Conservation (phyloP, 2,329 filamentous ascomycete species). For the Penicillium sp. region DNA sequence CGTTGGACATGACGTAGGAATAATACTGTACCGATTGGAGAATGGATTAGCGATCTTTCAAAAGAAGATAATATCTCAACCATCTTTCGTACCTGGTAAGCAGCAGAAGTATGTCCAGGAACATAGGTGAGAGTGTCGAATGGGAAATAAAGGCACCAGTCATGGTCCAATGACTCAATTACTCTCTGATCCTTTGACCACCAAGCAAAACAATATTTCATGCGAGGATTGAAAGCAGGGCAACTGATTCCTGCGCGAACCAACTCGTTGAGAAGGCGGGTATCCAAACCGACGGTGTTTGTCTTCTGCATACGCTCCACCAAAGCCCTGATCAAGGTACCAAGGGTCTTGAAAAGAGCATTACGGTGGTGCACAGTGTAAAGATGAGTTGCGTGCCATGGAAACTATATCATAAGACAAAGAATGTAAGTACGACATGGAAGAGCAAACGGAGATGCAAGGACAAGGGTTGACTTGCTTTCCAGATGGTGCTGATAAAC, state of each 20-base stretch:
- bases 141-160: slow-evolving; percentile 31
- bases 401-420: slow-evolving; percentile 42
- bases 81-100: slow-evolving; percentile 29
- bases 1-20: slow-evolving; percentile 6
- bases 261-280: slow-evolving; percentile 41
- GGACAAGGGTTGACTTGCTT: slow-evolving; percentile 34
- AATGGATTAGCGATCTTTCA: slow-evolving; percentile 2
- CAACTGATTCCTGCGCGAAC: slow-evolving; percentile 44
- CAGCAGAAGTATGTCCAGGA: slow-evolving; percentile 20
- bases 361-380: slow-evolving; percentile 52
- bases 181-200: background rate
- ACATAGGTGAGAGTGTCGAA: slow-evolving; percentile 40
- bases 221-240: slow-evolving; percentile 46
- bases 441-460: background rate
- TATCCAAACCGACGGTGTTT: slow-evolving; percentile 41
- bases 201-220: slow-evolving; percentile 36
- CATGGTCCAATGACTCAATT: background rate
- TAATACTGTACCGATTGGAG: slow-evolving; percentile 10
- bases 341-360: slow-evolving; percentile 43
- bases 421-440: slow-evolving; percentile 3
- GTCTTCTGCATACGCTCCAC: slow-evolving; percentile 59
- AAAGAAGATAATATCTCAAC: background rate
- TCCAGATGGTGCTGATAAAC: slow-evolving; percentile 53
- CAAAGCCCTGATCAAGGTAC: slow-evolving; percentile 66
- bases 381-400: slow-evolving; percentile 48